These are phyloP conservation scores for Phytophthora tentaculata DNA, from an alignment of 352 stramenopile genomes.

Conservation along the genomic window DNA sequence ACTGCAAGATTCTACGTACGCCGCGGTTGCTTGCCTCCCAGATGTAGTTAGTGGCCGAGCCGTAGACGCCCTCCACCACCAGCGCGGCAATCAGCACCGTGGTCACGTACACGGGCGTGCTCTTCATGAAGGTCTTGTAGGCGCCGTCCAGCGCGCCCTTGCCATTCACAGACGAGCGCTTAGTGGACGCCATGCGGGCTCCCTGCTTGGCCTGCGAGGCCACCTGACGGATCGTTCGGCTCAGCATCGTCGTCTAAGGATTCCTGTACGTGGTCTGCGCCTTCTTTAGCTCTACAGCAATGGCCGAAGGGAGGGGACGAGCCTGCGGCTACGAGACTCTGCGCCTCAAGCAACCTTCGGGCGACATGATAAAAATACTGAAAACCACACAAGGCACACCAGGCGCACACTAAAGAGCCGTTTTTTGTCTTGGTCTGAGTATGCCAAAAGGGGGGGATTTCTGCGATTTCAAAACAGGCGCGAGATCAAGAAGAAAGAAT, in stretches of 20 bases:
- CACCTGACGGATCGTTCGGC: conserved; percentile 59
- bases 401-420: conserved; percentile 27
- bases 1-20: conserved; percentile 45
- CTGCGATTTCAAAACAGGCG: conserved; percentile 26
- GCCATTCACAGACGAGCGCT: conserved; percentile 81
- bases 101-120: conserved; percentile 81
- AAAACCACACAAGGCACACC: conserved; percentile 12
- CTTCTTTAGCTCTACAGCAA: conserved; percentile 26
- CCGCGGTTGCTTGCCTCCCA: conserved; percentile 87
- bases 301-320: conserved; percentile 16
- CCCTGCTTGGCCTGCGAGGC: conserved; percentile 47
- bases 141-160: conserved; percentile 63
- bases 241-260: conserved; percentile 47
- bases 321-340: conserved; percentile 28
- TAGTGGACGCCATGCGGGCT: conserved; percentile 60
- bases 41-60: conserved; percentile 71
- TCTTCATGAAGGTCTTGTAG: conserved; percentile 87
- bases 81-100: conserved; percentile 75
- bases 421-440: conserved; percentile 31
- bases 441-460: conserved; percentile 34
- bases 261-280: conserved; percentile 7
- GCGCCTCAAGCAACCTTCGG: conserved; percentile 15
- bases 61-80: conserved; percentile 78
- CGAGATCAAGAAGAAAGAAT: conserved; percentile 44
- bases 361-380: conserved; percentile 8